A percentile compares a stretch with the other conserved stretches of the same genome.
Evolutionary conservation across 768 basidiomycete species (phyloP).

Genomic region (Hypholoma fasciculare): DNA sequence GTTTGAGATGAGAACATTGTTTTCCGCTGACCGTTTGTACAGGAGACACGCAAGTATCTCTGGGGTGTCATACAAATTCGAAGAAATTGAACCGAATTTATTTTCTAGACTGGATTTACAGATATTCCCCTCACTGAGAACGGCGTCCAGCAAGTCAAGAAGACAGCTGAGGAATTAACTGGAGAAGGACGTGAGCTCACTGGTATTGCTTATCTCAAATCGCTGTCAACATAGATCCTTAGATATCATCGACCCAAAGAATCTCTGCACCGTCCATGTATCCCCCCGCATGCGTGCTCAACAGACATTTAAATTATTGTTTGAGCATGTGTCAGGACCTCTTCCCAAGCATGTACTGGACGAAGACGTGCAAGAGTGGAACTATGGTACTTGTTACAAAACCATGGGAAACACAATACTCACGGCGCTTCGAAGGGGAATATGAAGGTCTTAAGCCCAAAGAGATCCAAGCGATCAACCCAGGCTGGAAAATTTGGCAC

Average conservation of each 20-base stretch:
- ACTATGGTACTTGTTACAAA: constrained; percentile 53
- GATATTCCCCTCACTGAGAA: constrained; percentile 85
- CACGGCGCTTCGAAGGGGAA: constrained; percentile 46
- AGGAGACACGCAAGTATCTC: constrained; percentile 60
- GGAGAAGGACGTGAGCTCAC: constrained; percentile 71
- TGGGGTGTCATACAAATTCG: neutral
- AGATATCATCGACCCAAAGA: constrained; percentile 80
- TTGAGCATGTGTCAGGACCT: constrained; percentile 38
- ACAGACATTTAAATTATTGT: constrained; percentile 82
- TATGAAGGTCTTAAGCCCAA: constrained; percentile 82
- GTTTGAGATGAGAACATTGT: neutral
- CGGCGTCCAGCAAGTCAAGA: constrained; percentile 71
- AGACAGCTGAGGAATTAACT: constrained; percentile 64
- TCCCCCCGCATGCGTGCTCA: constrained; percentile 90
- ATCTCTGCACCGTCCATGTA: constrained; percentile 72
- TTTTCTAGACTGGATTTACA: constrained; percentile 71
- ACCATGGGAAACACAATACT: neutral
- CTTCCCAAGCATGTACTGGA: constrained; percentile 56
- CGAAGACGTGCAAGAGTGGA: constrained; percentile 81
- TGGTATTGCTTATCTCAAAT: neutral
- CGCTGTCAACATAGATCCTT: neutral
- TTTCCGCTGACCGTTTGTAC: neutral
- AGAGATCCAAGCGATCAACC: constrained; percentile 68
- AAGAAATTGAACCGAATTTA: neutral
- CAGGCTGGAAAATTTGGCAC: constrained; percentile 80